Evolutionary conservation across 2,329 filamentous ascomycete genomes (phyloP), one percentile per base, ranked within the genome.

Genomic region (Shiraia sp.): DNA sequence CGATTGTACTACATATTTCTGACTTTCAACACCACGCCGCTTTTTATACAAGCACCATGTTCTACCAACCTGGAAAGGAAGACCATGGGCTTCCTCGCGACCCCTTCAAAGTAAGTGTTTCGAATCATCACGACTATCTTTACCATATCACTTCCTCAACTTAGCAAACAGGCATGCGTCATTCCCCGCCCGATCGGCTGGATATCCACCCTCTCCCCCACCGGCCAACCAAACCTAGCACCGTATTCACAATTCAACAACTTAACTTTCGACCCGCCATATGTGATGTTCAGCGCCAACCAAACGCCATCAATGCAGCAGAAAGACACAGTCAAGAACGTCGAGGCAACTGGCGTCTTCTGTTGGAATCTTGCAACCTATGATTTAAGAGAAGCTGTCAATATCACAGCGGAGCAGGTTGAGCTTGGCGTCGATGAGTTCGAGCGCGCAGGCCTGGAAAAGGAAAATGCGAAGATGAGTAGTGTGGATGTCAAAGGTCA

Each of bases 211-310:
- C 70, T 75, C 44, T 76, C 74, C n/a, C 54, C 57, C 12, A 50
- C 61, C 6, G 75, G 75, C 44, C 57, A 66, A 34, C 70, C 78
- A 57, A 83, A 83, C 51, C 73, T 84, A 2, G 81, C 80, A 0
- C 81, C 81, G 0, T 84, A 80, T 65, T 76, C 70, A 0, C 81
- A 84, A 63, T 84, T 84, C 72, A 82, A 79, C 63, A 83, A 83
- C 50, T 72, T 84, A 0, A 82, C 78, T 23, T 84, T 82, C 64
- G 79, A 82, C 57, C 81, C 80, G 0, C 81, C 81, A 0, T 82
- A 81, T 55, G 76, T 84, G 19, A 80, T 84, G 76, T 84, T 85
- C 73, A 72, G 70, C 24, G 74, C 77, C 2, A 83, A 84, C 63
- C 78, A 82, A 58, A 79, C 75, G 0, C 65, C 72, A 0, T 49